These are phyloP conservation scores for Sporothrix brasiliensis DNA, from an alignment of 2,329 filamentous ascomycete genomes.

Conservation along the genomic window DNA sequence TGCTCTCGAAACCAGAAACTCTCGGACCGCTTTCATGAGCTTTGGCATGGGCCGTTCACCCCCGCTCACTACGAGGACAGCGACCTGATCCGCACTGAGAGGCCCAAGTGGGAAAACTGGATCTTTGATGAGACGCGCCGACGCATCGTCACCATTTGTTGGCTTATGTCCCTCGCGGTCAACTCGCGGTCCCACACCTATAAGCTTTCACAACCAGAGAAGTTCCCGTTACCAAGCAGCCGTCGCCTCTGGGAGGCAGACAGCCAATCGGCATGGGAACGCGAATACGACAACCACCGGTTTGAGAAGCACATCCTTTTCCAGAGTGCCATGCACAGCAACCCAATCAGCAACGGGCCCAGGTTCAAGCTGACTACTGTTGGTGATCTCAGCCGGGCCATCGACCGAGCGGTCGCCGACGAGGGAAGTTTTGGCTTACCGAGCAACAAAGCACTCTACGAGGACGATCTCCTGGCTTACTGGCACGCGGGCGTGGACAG, in stretches of 20 bases:
- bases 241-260: slow-evolving; percentile 32
- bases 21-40: neutral
- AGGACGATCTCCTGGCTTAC: slow-evolving; percentile 28
- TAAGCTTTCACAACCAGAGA: slow-evolving; percentile 2
- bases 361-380: neutral
- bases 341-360: neutral
- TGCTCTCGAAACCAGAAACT: neutral
- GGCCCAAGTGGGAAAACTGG: slow-evolving; percentile 41
- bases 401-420: neutral
- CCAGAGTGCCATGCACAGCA: neutral
- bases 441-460: slow-evolving; percentile 14
- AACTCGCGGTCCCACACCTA: slow-evolving; percentile 17
- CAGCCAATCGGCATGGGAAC: slow-evolving; percentile 28
- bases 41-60: neutral
- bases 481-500: slow-evolving; percentile 34
- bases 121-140: slow-evolving; percentile 42
- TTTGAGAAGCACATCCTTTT: slow-evolving; percentile 7
- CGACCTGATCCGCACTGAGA: neutral
- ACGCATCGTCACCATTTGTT: slow-evolving; percentile 35
- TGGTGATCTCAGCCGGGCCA: slow-evolving; percentile 11
- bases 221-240: slow-evolving; percentile 30
- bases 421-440: neutral
- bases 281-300: slow-evolving; percentile 28
- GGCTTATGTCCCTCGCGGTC: slow-evolving; percentile 30
- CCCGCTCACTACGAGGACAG: neutral